Conservation (phyloP, 1,139 yeast species). For the Debaryomycetaceae sp. region DNA sequence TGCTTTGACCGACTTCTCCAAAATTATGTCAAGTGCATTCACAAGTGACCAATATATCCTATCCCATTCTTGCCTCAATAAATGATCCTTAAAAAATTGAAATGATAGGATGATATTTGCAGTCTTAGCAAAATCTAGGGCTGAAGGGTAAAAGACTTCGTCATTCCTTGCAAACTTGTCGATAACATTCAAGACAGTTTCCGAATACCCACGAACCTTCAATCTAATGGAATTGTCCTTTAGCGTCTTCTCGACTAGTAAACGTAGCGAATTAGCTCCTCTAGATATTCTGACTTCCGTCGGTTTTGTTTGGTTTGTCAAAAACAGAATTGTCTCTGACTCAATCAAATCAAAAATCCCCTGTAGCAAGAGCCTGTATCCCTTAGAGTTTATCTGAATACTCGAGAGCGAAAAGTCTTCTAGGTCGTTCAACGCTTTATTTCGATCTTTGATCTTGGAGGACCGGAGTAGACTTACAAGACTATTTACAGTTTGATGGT, state of each 20-base stretch:
- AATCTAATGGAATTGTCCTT: slow-evolving; percentile 16
- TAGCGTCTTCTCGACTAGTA: slow-evolving; percentile 24
- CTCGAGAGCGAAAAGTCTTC: slow-evolving; percentile 26
- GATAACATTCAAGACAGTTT: slow-evolving; percentile 19
- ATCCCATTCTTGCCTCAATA: slow-evolving; percentile 30
- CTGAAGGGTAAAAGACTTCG: slow-evolving; percentile 29
- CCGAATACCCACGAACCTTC: slow-evolving; percentile 29
- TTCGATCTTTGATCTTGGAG: slow-evolving; percentile 50
- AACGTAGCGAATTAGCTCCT: slow-evolving; percentile 37
- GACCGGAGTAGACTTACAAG: slow-evolving; percentile 29
- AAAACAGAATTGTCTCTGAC: slow-evolving; percentile 35
- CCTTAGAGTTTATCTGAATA: slow-evolving; percentile 18
- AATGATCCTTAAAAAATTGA: slow-evolving; percentile 38
- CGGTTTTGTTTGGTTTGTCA: slow-evolving; percentile 23
- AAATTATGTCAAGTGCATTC: slow-evolving; percentile 10
- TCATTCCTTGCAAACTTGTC: slow-evolving; percentile 16
- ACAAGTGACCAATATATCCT: slow-evolving; percentile 21
- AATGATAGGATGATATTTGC: slow-evolving; percentile 24
- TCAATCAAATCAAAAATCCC: slow-evolving; percentile 40
- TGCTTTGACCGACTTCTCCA: slow-evolving; percentile 5
- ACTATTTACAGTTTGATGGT: slow-evolving; percentile 15
- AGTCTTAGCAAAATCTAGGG: slow-evolving; percentile 29
- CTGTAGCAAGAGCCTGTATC: slow-evolving; percentile 25
- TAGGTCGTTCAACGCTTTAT: slow-evolving; percentile 44
- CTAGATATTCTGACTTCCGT: slow-evolving; percentile 39